Percentiles rank a stretch among this genome's conserved stretches.
Conservation (phyloP, 495 filamentous ascomycete species). For the Pseudoneurospora amorphoporcata region DNA sequence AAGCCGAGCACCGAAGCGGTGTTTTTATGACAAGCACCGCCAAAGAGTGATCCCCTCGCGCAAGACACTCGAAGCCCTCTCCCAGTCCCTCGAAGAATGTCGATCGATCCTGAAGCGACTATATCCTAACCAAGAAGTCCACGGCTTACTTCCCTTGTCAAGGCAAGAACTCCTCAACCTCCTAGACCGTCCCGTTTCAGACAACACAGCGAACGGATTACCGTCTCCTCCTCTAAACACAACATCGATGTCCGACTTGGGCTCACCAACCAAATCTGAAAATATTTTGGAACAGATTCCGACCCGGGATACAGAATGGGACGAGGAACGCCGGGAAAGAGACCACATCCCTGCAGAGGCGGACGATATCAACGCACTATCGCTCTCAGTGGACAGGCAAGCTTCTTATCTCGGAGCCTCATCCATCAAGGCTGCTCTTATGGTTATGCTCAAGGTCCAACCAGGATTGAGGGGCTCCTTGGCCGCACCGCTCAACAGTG, state of each 20-base stretch:
- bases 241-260: conserved; percentile 31
- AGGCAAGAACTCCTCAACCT: conserved; percentile 41
- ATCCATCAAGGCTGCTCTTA: conserved; percentile 69
- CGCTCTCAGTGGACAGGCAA: conserved; percentile 58
- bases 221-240: conserved; percentile 35
- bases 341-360: conserved; percentile 58
- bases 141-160: conserved; percentile 39
- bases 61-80: conserved; percentile 48
- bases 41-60: conserved; percentile 48
- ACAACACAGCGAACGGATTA: conserved; percentile 28
- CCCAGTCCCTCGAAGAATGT: conserved; percentile 48
- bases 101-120: conserved; percentile 44
- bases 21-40: conserved; percentile 51
- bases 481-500: conserved; percentile 36
- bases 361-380: conserved; percentile 74
- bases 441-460: conserved; percentile 70
- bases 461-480: conserved; percentile 53
- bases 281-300: conserved; percentile 48
- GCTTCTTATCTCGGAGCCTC: conserved; percentile 76
- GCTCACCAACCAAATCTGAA: conserved; percentile 34
- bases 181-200: conserved; percentile 34
- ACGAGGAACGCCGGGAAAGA: conserved; percentile 43
- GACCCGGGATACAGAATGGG: conserved; percentile 44
- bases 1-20: conserved; percentile 45
- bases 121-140: conserved; percentile 43